Evolutionary conservation across 2,329 filamentous ascomycete species (phyloP).

Genomic region (Aureobasidium sp.): DNA sequence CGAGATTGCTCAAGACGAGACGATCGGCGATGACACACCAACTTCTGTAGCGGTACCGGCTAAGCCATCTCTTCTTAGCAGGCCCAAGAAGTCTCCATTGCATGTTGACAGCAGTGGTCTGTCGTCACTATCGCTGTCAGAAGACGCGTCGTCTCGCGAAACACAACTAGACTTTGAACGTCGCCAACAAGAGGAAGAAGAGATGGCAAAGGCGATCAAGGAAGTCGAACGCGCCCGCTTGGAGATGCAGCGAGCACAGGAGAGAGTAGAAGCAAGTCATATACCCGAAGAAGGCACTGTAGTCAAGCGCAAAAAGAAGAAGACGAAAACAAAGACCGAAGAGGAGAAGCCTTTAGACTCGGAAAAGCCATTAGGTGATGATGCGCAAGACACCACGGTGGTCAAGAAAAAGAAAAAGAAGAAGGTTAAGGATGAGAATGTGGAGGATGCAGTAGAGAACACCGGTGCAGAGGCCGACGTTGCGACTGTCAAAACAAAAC

Average conservation of each 20-base stretch:
- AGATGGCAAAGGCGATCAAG: slow-evolving; percentile 81
- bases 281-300: slow-evolving; percentile 44
- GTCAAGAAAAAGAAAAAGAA: slow-evolving; percentile 68
- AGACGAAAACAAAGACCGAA: slow-evolving; percentile 2
- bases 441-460: slow-evolving; percentile 44
- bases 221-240: slow-evolving; percentile 79
- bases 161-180: slow-evolving; percentile 51
- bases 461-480: slow-evolving; percentile 64
- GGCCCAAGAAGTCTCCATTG: slow-evolving; percentile 57
- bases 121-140: slow-evolving; percentile 60
- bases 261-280: slow-evolving; percentile 64
- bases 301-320: slow-evolving; percentile 15
- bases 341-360: not conserved
- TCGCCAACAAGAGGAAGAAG: slow-evolving; percentile 67
- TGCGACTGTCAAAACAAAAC: slow-evolving; percentile 87
- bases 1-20: slow-evolving; percentile 41
- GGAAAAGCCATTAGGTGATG: not conserved
- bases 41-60: slow-evolving; percentile 8
- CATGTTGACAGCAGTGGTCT: slow-evolving; percentile 83
- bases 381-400: not conserved
- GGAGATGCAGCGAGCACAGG: slow-evolving; percentile 79
- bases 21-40: slow-evolving; percentile 28
- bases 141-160: slow-evolving; percentile 23
- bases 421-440: slow-evolving; percentile 44
- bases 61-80: slow-evolving; percentile 23